Evolutionary conservation across 164 flowering plant species (phyloP).

Genomic region (Aristolochia fimbriata): DNA sequence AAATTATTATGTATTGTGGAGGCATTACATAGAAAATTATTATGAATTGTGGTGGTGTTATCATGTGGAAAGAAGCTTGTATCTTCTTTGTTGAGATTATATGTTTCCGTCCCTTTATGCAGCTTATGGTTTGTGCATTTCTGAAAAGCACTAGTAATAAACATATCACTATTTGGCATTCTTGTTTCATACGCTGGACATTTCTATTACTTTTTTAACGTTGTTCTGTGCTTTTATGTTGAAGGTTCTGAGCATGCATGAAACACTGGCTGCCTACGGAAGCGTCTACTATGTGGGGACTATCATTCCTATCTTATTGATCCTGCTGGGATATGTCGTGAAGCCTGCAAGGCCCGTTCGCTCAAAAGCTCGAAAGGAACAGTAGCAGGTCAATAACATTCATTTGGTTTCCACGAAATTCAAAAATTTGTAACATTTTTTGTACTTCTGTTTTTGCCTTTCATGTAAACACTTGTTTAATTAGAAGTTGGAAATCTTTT

Average conservation of each 20-base stretch:
- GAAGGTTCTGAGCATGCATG: slow-evolving; percentile 84
- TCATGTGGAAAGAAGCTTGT: not conserved
- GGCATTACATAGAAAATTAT: not conserved
- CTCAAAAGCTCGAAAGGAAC: too few species aligned
- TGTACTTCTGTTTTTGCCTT: too few species aligned
- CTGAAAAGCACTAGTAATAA: not conserved
- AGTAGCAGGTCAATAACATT: not conserved
- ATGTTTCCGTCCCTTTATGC: not conserved
- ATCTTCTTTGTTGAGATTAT: not conserved
- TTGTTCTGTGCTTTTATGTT: not conserved
- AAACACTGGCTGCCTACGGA: slow-evolving; percentile 58
- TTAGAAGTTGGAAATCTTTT: too few species aligned
- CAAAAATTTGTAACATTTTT: not conserved
- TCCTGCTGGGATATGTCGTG: slow-evolving; percentile 49
- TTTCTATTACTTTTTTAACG: not conserved
- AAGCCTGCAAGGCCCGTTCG: too few species aligned
- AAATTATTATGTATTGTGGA: not conserved
- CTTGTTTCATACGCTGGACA: not conserved
- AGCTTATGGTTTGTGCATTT: not conserved
- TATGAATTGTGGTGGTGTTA: not conserved
- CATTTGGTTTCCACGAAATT: not conserved
- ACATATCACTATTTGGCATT: not conserved
- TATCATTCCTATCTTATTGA: slow-evolving; percentile 46
- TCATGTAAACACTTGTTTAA: too few species aligned
- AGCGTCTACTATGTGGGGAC: slow-evolving; percentile 81